Evolutionary conservation across 495 filamentous ascomycete species (phyloP).

Genomic region (Neurospora intermedia): DNA sequence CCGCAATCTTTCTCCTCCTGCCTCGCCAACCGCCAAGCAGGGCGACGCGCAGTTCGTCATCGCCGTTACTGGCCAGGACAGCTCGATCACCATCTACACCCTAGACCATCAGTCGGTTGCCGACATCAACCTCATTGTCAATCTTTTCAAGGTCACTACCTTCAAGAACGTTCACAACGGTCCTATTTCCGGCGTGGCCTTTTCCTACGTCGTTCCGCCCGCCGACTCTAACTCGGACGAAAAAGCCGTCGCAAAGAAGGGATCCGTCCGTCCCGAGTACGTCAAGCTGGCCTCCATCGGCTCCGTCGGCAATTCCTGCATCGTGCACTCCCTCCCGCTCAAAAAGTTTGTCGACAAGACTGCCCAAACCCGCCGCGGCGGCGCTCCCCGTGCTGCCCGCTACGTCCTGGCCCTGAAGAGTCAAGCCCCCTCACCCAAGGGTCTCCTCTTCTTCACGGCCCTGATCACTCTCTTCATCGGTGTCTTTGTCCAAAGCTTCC

Average conservation of each 20-base stretch:
- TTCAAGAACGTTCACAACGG: constrained; percentile 67
- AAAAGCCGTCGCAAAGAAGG: constrained; percentile 20
- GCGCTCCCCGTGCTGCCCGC: constrained; percentile 36
- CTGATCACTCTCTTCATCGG: constrained; percentile 45
- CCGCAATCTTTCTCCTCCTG: constrained; percentile 46
- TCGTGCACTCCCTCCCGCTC: constrained; percentile 76
- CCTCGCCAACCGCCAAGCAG: constrained; percentile 31
- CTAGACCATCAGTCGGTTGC: constrained; percentile 45
- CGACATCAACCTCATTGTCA: constrained; percentile 39
- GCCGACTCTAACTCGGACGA: neutral
- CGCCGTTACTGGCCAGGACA: constrained; percentile 74
- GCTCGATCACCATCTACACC: constrained; percentile 66
- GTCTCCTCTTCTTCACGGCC: constrained; percentile 38
- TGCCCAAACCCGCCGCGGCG: constrained; percentile 31
- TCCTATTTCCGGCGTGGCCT: constrained; percentile 74
- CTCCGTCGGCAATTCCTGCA: constrained; percentile 72
- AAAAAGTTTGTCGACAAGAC: constrained; percentile 34
- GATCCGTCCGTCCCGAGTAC: constrained; percentile 35
- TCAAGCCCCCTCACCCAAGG: constrained; percentile 33
- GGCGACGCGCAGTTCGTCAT: constrained; percentile 63
- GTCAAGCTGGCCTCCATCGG: constrained; percentile 72
- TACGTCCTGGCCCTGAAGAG: constrained; percentile 59
- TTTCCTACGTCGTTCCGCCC: constrained; percentile 60
- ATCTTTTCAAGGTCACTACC: constrained; percentile 51
- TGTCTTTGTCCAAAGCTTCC: constrained; percentile 52